phyloP scores from a whole-genome alignment of 2,329 filamentous ascomycete genomes.

The Colletotrichum sp. region DNA sequence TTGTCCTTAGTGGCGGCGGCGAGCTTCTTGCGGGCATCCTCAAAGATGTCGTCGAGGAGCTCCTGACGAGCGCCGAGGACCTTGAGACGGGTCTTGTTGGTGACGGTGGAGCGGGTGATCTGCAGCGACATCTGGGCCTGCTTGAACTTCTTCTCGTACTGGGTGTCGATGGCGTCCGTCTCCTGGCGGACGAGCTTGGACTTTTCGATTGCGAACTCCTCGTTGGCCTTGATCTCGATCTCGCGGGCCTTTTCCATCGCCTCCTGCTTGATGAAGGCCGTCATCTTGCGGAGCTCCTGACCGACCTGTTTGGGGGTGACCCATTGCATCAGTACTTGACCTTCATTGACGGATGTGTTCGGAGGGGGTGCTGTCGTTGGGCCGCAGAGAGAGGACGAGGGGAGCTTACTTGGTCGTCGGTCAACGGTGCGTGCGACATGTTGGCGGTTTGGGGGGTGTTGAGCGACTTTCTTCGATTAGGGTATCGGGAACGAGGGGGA shows the following conservation, averaged over 20 bases:
- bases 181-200: slow-evolving; percentile 97
- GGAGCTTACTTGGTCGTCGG: slow-evolving; percentile 27
- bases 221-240: slow-evolving; percentile 97
- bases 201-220: slow-evolving; percentile 99
- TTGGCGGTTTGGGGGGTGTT: slow-evolving; percentile 13
- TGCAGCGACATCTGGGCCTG: slow-evolving; percentile 98
- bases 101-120: slow-evolving; percentile 93
- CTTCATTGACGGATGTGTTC: background rate
- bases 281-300: slow-evolving; percentile 99
- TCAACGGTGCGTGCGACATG: slow-evolving; percentile 26
- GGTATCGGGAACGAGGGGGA: background rate
- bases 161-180: slow-evolving; percentile 86
- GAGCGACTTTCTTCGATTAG: slow-evolving; percentile 22
- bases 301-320: slow-evolving; percentile 70
- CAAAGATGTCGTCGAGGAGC: slow-evolving; percentile 89
- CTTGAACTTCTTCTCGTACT: slow-evolving; percentile 99
- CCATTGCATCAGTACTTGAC: background rate
- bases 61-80: slow-evolving; percentile 88
- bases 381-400: background rate
- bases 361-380: background rate
- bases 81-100: slow-evolving; percentile 94
- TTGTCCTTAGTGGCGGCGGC: slow-evolving; percentile 68
- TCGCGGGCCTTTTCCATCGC: slow-evolving; percentile 96
- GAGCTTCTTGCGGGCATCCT: slow-evolving; percentile 77
- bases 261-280: slow-evolving; percentile 99